Evolutionary conservation across 108 stramenopile species (phyloP).

Genomic region (Discostella stelligeroides): DNA sequence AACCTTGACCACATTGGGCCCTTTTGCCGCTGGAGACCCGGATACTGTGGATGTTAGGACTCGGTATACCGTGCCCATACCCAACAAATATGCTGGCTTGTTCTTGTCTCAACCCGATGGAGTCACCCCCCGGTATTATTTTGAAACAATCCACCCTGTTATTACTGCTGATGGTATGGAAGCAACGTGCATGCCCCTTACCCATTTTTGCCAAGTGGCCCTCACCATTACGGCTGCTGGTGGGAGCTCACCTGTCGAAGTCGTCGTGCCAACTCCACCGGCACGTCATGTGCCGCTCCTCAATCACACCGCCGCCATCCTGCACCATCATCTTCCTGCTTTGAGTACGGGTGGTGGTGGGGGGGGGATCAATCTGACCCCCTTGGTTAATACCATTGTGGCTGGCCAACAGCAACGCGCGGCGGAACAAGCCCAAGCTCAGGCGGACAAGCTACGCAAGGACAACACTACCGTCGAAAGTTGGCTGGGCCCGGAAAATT

Average conservation of each 20-base stretch:
- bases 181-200: slow-evolving; percentile 4
- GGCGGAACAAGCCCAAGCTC: not conserved
- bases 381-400: not conserved
- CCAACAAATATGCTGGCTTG: slow-evolving; percentile 15
- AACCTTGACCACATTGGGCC: not conserved
- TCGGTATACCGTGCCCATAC: slow-evolving; percentile 17
- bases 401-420: slow-evolving; percentile 21
- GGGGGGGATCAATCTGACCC: not conserved
- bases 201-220: slow-evolving; percentile 9
- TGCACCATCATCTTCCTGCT: slow-evolving; percentile 3
- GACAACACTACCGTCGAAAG: slow-evolving; percentile 1
- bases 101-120: slow-evolving; percentile 5
- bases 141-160: slow-evolving; percentile 7
- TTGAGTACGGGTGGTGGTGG: not conserved
- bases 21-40: not conserved
- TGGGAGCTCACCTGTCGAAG: not conserved
- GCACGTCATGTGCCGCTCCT: slow-evolving; percentile 7
- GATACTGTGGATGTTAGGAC: slow-evolving; percentile 15
- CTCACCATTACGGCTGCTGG: slow-evolving; percentile 4
- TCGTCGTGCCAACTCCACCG: slow-evolving; percentile 1
- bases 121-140: slow-evolving; percentile 13
- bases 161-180: slow-evolving; percentile 10
- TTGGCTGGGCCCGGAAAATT: slow-evolving; percentile 13
- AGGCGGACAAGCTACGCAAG: slow-evolving; percentile 1
- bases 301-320: not conserved